Evolutionary conservation across 306 rosid species (phyloP).

Genomic region (Aeschynomene evenia): DNA sequence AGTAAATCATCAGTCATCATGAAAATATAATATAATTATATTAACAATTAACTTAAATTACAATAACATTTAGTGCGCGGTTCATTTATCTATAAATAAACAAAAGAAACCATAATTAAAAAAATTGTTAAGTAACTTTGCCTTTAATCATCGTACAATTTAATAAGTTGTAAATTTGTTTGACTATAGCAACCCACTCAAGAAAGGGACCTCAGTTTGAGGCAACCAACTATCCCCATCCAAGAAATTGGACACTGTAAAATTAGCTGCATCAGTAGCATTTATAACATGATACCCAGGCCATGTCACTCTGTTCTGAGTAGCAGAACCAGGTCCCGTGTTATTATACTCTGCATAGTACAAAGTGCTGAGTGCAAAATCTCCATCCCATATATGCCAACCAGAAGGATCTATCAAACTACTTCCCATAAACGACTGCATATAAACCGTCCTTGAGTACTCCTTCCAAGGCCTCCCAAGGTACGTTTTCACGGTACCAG

Average conservation of each 20-base stretch:
- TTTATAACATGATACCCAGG: slow-evolving; percentile 11
- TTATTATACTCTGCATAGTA: slow-evolving; percentile 19
- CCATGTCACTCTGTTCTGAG: neutral
- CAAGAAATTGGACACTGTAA: slow-evolving; percentile 6
- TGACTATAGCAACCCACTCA: no score
- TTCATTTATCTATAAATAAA: no score
- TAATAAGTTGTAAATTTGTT: no score
- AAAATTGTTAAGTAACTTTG: no score
- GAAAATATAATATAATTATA: no score
- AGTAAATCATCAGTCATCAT: no score
- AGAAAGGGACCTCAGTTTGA: no score
- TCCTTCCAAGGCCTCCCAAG: slow-evolving; percentile 31
- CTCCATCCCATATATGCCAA: slow-evolving; percentile 7
- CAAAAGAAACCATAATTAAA: no score
- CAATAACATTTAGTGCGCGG: no score
- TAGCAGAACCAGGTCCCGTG: slow-evolving; percentile 7
- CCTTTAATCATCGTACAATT: no score
- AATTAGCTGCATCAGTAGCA: slow-evolving; percentile 16
- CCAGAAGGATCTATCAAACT: slow-evolving; percentile 14
- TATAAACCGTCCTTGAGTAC: slow-evolving; percentile 14
- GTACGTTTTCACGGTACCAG: slow-evolving; percentile 10
- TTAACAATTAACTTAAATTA: no score
- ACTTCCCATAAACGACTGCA: slow-evolving; percentile 16
- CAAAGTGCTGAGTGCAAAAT: neutral
- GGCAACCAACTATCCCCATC: slow-evolving; percentile 23